Base-by-base conservation (phyloP, 495 filamentous ascomycete genomes). In the Glutinoglossum americanum region DNA sequence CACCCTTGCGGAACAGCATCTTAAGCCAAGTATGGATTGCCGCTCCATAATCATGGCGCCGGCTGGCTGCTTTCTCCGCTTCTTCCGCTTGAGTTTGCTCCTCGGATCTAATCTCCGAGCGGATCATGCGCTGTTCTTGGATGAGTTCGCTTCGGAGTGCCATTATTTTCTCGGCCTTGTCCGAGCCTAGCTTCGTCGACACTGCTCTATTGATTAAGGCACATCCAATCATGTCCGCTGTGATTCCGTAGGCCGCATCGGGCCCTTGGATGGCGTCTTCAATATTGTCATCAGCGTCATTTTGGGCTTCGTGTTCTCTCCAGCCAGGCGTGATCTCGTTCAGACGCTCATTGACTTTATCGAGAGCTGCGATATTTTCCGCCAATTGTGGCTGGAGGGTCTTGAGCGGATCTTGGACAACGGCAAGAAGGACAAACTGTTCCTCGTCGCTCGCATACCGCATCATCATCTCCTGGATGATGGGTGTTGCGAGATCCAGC, bases 401-500 rank as follows among this genome's bases (percentile, higher is more conserved):
- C 19, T 57, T 58, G 0, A 65, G 57, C 9, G 58, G 58, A 45
- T 65, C 64, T 19, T 66, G 60, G 19, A 63, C 63, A 17, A 68
- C 56, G 6, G 66, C 64, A 32, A 68, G 60, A 47, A 66, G 62
- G 7, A 59, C 58, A 48, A 68, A 67, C 13, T 57, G 51, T n/a
- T 60, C 53, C 19, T 64, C 59, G 13, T 59, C 54, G 26, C 63
- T 57, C 4, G 60, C 56, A 37, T 65, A 69, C 30, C 59, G 51
- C 5, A 56, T 30, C 19, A 67, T 64, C 30, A 59, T 58, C 3
- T 62, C 61, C 33, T 56, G 58, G 21, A 61, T 55, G 17, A 59
- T n/a, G 17, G 51, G 58, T 5, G 45, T 59, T 35, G 57, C 57
- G n/a, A 68, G 53, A 26, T 68, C 61, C 26, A 80, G 59, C 78